Base-by-base conservation (phyloP, 805 yeast species). In the Ascoidea rubescens region DNA sequence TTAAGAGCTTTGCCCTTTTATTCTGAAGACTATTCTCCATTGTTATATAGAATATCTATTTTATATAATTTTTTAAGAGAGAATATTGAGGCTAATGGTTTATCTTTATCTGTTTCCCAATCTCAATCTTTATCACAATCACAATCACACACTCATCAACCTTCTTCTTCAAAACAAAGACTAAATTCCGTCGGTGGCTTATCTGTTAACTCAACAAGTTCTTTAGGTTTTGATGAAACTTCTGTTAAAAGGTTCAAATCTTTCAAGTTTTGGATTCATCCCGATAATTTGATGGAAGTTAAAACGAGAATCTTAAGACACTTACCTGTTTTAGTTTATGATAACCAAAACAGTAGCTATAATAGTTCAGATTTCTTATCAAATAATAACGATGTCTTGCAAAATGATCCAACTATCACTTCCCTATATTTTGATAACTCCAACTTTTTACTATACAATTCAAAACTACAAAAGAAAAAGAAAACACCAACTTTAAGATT, bases 221-320 rank as follows among this genome's bases (percentile, higher is more conserved):
- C 71, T 21, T n/a, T n/a, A n/a, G n/a, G 64, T 31, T 64, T 69
- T 31, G 60, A 61, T 45, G 62, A 62, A 16, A 58, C 57, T 16
- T 58, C 59, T 44, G 71, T 71, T 52, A 62, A 62, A 48, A 67
- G 50, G 64, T 80, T 60, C 71, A 82, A 72, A 56, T 82, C 87
- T 14, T 81, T 83, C 67, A 88, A 87, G 69, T 91, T 91, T 67
- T 91, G 99, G 99, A 77, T 93, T 47, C 98, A 91, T 65, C 90
- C 91, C n/a, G 99, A 93, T 60, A 86, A 88, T 64, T 65, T 93
- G 64, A 90, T 91, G 96, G 98, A 91, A 69, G 96, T 90, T 52
- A 91, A 91, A 71, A 88, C 98, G n/a, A 81, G 89, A 54, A 87
- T 91, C 58, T 77, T 91, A 64, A 84, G 98, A 65, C 95, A 88